Base-by-base conservation (phyloP, 352 stramenopile genomes). In the Pythium oligandrum region DNA sequence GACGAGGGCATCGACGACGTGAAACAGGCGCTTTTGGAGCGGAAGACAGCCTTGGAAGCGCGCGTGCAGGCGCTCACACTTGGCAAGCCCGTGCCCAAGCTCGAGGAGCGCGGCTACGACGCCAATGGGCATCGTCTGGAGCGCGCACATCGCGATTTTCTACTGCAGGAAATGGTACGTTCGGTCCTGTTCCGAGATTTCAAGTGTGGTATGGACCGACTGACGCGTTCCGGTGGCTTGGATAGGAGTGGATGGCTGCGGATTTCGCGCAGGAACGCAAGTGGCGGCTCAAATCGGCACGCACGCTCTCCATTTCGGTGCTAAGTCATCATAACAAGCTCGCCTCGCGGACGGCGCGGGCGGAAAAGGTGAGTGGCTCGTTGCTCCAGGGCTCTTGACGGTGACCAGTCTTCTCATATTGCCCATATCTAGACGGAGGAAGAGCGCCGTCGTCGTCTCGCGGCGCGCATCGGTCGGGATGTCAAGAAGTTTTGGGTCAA, bases 401-500 rank as follows among this genome's bases (percentile, higher is more conserved):
- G 3, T 36, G 11, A 10, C 49, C n/a, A 46, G 8, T 53, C 17
- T 11, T 36, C 17, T 26, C 17, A 26, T 26, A 26, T 26, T 26
- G 17, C 17, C 17, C 17, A 33, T 30, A 44, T 53, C 37, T 36
- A 70, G 76, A 39, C 63, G 50, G 68, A 75, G 61, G 67, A 88
- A 42, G 57, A 78, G 3, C 48, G 51, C 2, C 67, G 67, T 26
- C 70, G 81, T 0, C 63, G 84, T 35, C 44, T 90, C 0, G 90
- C 87, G 0, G 86, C 76, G 1, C 81, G 82, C 46, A 80, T 99
- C 1, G 83, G 78, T 0, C 58, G 95, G 2, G 79, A 96, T 39
- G 86, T 99, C 6, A 88, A 93, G 48, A 86, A 89, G 34, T 98
- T 97, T 51, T 99, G 97, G 97, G 75, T 66, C 39, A 99, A 99